phyloP scores from a whole-genome alignment of 306 rosid genomes.

The Heteromeles arbutifolia region DNA sequence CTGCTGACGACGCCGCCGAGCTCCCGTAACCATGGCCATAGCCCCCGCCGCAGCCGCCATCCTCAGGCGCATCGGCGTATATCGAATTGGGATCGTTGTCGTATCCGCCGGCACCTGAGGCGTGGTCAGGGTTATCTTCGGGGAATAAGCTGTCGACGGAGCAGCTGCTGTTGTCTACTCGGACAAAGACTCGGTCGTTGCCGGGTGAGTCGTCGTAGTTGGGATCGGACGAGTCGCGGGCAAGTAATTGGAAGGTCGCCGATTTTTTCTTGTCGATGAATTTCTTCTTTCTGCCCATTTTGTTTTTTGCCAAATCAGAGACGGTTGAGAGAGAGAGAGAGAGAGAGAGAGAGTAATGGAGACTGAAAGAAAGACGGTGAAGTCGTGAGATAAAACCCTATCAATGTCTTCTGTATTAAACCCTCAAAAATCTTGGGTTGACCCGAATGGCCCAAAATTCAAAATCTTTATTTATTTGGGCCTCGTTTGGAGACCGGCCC shows the following conservation, averaged over 20 bases:
- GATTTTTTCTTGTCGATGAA: conserved; percentile 79
- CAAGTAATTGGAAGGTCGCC: conserved; percentile 56
- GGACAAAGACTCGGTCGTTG: conserved; percentile 68
- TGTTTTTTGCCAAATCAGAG: background rate
- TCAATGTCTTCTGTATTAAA: background rate
- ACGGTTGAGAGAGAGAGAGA: background rate
- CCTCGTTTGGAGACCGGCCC: background rate
- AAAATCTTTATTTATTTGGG: background rate
- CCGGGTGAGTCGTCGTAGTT: conserved; percentile 41
- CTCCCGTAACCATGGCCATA: conserved; percentile 6
- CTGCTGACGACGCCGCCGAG: background rate
- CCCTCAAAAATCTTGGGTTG: background rate
- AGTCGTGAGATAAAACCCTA: background rate
- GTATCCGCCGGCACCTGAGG: conserved; percentile 1
- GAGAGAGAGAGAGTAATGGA: background rate
- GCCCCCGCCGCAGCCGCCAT: conserved; percentile 20
- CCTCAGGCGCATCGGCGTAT: conserved; percentile 59
- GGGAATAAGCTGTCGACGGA: conserved; percentile 19
- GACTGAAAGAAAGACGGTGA: background rate
- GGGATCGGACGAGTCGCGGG: conserved; percentile 84
- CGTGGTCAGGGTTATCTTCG: conserved; percentile 12
- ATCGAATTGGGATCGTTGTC: conserved; percentile 28
- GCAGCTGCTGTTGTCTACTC: conserved; percentile 56
- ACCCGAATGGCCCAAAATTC: background rate
- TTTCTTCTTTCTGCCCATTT: conserved; percentile 56